Evolutionary conservation across 768 basidiomycete genomes (phyloP).

Genomic region (Scleroderma bovista): DNA sequence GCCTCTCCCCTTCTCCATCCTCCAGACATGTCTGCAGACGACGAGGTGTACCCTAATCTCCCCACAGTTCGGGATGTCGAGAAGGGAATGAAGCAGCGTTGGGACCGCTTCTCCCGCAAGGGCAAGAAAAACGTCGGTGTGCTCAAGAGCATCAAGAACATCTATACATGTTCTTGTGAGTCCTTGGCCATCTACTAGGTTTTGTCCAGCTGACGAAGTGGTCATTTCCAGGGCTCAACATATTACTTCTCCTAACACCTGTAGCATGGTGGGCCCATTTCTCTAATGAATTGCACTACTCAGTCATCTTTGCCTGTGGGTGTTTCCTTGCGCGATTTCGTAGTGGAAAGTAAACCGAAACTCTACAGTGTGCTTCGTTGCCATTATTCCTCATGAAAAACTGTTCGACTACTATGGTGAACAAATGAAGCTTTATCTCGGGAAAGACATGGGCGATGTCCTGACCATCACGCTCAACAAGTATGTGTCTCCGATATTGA

Average conservation of each 20-base stretch:
- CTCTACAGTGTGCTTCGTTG: conserved; percentile 52
- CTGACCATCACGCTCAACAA: conserved; percentile 61
- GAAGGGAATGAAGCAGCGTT: background rate
- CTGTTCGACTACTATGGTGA: conserved; percentile 62
- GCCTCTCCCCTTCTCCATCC: too few relatives aligned
- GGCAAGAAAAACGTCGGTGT: conserved; percentile 43
- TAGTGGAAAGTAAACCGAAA: background rate
- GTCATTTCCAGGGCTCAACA: conserved; percentile 46
- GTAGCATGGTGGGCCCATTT: conserved; percentile 60
- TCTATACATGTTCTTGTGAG: conserved; percentile 52
- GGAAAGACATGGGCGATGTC: conserved; percentile 60
- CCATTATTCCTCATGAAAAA: conserved; percentile 61
- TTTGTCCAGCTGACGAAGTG: conserved; percentile 1
- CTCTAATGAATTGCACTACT: conserved; percentile 13
- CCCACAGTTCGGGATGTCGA: background rate
- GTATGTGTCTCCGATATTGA: conserved; percentile 30
- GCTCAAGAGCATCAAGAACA: conserved; percentile 38
- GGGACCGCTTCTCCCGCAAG: conserved; percentile 13
- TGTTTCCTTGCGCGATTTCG: background rate
- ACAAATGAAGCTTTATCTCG: conserved; percentile 46
- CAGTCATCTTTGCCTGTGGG: conserved; percentile 44
- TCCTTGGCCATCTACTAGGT: conserved; percentile 4
- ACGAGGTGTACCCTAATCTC: background rate
- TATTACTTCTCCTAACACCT: conserved; percentile 53
- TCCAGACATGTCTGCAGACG: background rate